Percentiles rank a stretch among this genome's conserved stretches.
Conservation (phyloP, 352 stramenopile genomes). For the Phytophthora syringae region DNA sequence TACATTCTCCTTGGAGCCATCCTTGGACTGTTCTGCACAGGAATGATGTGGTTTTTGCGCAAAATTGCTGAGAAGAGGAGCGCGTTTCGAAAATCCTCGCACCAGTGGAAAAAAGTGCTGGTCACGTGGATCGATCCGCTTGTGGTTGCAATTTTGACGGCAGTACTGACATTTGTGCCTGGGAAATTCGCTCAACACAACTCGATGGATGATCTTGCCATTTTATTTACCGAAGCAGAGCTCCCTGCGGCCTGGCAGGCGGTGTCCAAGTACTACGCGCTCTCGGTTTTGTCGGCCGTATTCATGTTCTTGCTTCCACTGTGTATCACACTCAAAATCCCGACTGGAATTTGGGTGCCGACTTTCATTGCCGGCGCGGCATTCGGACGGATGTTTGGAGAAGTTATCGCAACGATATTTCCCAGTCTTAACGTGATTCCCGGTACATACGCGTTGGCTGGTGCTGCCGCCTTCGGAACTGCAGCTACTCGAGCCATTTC, state of each 20-base stretch:
- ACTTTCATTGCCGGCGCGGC: constrained; percentile 86
- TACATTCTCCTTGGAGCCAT: constrained; percentile 65
- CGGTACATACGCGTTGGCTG: constrained; percentile 81
- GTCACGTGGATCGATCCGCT: constrained; percentile 77
- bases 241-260: constrained; percentile 54
- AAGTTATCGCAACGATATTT: constrained; percentile 51
- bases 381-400: constrained; percentile 82
- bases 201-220: constrained; percentile 64
- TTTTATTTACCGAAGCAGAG: constrained; percentile 63
- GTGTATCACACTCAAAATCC: constrained; percentile 83
- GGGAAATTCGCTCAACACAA: constrained; percentile 65
- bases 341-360: constrained; percentile 85
- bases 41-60: constrained; percentile 69
- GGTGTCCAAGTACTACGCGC: constrained; percentile 77
- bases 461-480: constrained; percentile 73
- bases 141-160: constrained; percentile 66
- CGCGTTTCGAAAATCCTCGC: constrained; percentile 44
- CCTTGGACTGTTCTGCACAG: constrained; percentile 62
- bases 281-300: constrained; percentile 51
- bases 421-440: constrained; percentile 37
- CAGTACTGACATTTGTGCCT: constrained; percentile 72
- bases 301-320: constrained; percentile 77
- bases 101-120: constrained; percentile 53
- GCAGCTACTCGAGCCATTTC: constrained; percentile 82
- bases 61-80: constrained; percentile 53